Conservation (phyloP, 192 early-diverging fungal genomes). For the Kickxella alabastrina region DNA sequence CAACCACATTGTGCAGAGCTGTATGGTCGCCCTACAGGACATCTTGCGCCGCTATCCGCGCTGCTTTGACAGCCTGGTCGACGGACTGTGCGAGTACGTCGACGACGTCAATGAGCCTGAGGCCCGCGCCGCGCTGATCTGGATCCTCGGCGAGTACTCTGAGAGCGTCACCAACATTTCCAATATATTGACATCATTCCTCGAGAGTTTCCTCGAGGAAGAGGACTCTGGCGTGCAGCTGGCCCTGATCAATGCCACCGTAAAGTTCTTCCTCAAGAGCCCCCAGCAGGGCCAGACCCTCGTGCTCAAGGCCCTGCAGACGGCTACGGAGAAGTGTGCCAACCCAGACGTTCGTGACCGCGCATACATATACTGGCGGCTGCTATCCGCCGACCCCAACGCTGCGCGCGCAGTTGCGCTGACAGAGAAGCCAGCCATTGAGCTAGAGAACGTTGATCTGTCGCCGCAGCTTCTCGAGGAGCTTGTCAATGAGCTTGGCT, state of each 20-base stretch:
- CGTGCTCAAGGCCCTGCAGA: constrained; percentile 83
- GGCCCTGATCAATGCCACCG: constrained; percentile 81
- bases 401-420: constrained; percentile 90
- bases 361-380: constrained; percentile 96
- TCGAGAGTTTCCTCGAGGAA: constrained; percentile 80
- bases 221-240: constrained; percentile 87
- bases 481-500: constrained; percentile 79
- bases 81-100: constrained; percentile 83
- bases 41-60: constrained; percentile 94
- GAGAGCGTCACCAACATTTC: constrained; percentile 80
- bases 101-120: constrained; percentile 89
- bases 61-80: constrained; percentile 79
- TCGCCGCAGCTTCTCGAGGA: constrained; percentile 77
- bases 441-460: constrained; percentile 62
- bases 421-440: constrained; percentile 84
- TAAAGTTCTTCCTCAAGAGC: constrained; percentile 93
- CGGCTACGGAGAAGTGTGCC: constrained; percentile 82
- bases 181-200: constrained; percentile 70
- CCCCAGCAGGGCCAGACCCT: constrained; percentile 80
- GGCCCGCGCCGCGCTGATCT: constrained; percentile 85
- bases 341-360: constrained; percentile 96
- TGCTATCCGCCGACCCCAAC: constrained; percentile 89
- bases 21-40: constrained; percentile 89
- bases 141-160: constrained; percentile 97
- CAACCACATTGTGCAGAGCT: constrained; percentile 89